Evolutionary conservation across 768 basidiomycete genomes (phyloP), one percentile per base, ranked within the genome.

Genomic region (Podaxis rugospora): DNA sequence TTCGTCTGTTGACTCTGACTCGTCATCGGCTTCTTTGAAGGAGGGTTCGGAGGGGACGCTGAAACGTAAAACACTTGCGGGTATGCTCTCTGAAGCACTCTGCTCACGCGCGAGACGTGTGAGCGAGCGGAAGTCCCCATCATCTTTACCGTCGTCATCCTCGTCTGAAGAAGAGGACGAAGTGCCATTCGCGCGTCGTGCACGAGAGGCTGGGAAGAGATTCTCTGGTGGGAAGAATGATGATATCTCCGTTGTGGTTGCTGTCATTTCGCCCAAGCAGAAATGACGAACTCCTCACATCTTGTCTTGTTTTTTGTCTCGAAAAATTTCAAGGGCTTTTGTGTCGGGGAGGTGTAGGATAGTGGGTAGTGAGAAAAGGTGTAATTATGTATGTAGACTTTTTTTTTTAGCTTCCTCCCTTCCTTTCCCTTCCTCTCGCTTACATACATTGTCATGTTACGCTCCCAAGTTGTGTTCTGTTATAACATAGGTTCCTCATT

Each of bases 151-250:
- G 42, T 27, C 28, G 42, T 27, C 13, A n/a, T 21, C 42, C 3
- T 18, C 42, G 42, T 16, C 42, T 16, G 47, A 47, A n/a, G 61
- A 47, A 21, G 61, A 37, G 67, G 72, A 74, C 57, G 90, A 92
- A 63, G 83, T 89, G 39, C 93, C 93, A n/a, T 95, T 95, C 74
- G 91, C 85, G 55, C 74, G 87, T n/a, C 80, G 90, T 18, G 92
- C 93, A 23, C 77, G 83, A 64, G 87, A 93, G 66, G 81, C 83
- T 54, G 92, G 92, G 14, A 82, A 83, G 67, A 72, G 72, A 37
- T 94, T 92, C 71, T 76, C 78, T 16, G 93, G 93, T 42, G 93
- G 93, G 32, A 95, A 95, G 76, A 83, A 83, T 54, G 93, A 95
- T 75, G 93, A 78, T 65, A 76, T 78, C 18, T 76, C 76, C 0